Evolutionary conservation across 371 early-diverging fungal genomes (phyloP).

Genomic region (Lichtheimia ramosa): DNA sequence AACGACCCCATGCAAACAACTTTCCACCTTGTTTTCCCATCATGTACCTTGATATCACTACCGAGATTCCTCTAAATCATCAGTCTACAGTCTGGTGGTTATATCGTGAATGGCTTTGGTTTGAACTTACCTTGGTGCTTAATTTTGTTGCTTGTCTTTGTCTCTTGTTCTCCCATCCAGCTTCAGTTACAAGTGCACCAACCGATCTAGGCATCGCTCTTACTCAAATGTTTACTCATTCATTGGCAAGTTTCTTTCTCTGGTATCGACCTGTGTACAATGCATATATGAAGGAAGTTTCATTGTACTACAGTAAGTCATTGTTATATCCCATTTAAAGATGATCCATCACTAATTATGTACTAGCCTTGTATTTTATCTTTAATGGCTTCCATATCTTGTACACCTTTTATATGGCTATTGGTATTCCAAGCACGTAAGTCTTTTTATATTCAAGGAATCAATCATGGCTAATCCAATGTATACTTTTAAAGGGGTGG

Average conservation of each 20-base stretch:
- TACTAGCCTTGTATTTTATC: slow-evolving; percentile 73
- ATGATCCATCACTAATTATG: neutral
- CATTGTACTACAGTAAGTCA: slow-evolving; percentile 79
- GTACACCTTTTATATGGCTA: slow-evolving; percentile 81
- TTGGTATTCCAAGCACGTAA: slow-evolving; percentile 79
- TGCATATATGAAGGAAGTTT: slow-evolving; percentile 86
- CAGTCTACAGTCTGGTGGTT: slow-evolving; percentile 66
- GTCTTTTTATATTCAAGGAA: slow-evolving; percentile 5
- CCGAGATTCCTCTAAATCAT: slow-evolving; percentile 72
- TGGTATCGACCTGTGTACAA: slow-evolving; percentile 92
- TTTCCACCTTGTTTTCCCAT: slow-evolving; percentile 85
- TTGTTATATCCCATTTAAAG: neutral
- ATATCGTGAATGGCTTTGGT: slow-evolving; percentile 79
- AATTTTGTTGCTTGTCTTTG: slow-evolving; percentile 80
- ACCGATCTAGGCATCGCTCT: slow-evolving; percentile 78
- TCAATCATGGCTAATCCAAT: too few species aligned
- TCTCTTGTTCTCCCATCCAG: slow-evolving; percentile 67
- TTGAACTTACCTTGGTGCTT: slow-evolving; percentile 68
- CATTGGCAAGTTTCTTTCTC: slow-evolving; percentile 76
- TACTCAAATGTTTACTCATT: slow-evolving; percentile 78
- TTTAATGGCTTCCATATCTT: slow-evolving; percentile 87
- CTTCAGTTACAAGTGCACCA: slow-evolving; percentile 67
- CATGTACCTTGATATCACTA: slow-evolving; percentile 76
- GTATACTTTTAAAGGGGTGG: slow-evolving; percentile 62
- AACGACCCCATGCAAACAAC: slow-evolving; percentile 68